A percentile compares a stretch with the other conserved stretches of the same genome.
Conservation (phyloP, 176 grass and related monocot genomes). For the Carex littledalei region DNA sequence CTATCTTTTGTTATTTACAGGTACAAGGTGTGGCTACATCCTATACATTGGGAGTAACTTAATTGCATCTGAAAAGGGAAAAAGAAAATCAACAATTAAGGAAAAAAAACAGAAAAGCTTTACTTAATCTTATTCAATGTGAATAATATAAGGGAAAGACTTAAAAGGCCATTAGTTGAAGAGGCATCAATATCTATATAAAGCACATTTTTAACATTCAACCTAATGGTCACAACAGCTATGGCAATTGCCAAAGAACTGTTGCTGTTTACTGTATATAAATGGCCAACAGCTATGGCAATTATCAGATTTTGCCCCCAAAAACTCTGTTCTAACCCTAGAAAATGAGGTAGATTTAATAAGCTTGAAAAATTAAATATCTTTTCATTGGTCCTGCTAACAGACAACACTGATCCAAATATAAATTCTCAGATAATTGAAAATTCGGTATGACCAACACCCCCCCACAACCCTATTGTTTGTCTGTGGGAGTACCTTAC, state of each 20-base stretch:
- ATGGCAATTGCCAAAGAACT: background rate
- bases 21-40: background rate
- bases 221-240: background rate
- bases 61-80: constrained; percentile 1
- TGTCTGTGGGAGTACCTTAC: background rate
- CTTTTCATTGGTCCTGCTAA: background rate
- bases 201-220: background rate
- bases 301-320: background rate
- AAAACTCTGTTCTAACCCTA: background rate
- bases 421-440: background rate
- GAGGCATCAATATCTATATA: background rate
- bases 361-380: background rate
- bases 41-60: background rate
- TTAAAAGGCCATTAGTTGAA: background rate
- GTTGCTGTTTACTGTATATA: background rate
- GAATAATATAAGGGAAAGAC: background rate
- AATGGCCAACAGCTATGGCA: too few species aligned
- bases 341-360: background rate
- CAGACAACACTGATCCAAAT: background rate
- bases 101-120: background rate
- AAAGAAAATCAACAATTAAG: background rate
- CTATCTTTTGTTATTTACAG: background rate
- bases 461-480: background rate
- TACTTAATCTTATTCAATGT: background rate
- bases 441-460: background rate